A percentile compares a stretch with the other conserved stretches of the same genome.
These are phyloP conservation scores for Pseudocohnilembus persalinus DNA, from an alignment of 169 alveolate genomes.

Conservation along the genomic window DNA sequence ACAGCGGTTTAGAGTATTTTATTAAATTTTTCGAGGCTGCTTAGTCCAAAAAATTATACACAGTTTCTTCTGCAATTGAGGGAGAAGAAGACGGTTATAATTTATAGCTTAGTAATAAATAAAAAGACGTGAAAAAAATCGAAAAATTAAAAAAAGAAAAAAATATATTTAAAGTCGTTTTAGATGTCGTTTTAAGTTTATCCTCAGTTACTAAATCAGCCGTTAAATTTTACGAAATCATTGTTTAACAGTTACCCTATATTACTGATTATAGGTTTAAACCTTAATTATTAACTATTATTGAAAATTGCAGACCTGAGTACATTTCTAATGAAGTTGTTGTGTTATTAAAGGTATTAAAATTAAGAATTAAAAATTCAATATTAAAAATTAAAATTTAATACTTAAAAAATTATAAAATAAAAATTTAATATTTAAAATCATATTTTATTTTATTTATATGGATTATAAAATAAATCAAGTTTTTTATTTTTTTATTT, in stretches of 20 bases:
- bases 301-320: not conserved
- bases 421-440: too few relatives aligned
- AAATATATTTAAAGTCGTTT: not conserved
- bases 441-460: too few relatives aligned
- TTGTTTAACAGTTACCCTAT: not conserved
- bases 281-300: not conserved
- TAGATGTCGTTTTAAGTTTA: not conserved
- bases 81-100: not conserved
- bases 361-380: too few relatives aligned
- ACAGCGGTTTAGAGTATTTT: not conserved
- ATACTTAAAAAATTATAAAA: too few relatives aligned
- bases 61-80: too few relatives aligned
- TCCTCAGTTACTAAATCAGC: too few relatives aligned
- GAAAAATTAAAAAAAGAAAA: not conserved
- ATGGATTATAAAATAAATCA: too few relatives aligned
- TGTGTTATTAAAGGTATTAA: not conserved
- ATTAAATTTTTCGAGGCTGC: not conserved
- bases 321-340: not conserved
- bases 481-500: too few relatives aligned
- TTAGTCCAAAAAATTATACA: not conserved
- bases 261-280: not conserved
- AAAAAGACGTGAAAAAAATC: too few relatives aligned
- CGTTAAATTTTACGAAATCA: not conserved
- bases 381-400: too few relatives aligned
- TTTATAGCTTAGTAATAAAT: too few relatives aligned